Evolutionary conservation across 257 asterid genomes (phyloP), one percentile per base, ranked within the genome.

Genomic region (Forsythia suspensa): DNA sequence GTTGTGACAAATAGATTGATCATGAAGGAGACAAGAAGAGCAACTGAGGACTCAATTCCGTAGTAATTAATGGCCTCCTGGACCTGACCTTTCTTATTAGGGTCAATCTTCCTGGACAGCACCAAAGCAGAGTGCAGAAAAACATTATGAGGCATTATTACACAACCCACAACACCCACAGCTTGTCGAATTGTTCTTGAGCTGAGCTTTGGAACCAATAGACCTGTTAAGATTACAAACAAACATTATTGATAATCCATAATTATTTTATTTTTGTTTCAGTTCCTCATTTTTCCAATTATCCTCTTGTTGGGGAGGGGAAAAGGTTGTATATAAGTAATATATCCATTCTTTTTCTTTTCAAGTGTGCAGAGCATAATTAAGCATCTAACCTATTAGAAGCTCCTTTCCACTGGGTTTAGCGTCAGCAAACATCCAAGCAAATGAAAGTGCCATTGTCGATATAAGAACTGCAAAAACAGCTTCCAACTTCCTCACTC

Each of bases 141-240:
- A 16, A 96, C 98, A 75, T 96, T 96, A 87, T 96, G 99, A 78
- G 99, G 99, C 99, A 96, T 96, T 83, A 96, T 96, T 37, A 96
- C 97, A 75, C 99, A 94, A 40, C 99, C 99, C 73, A 96, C 99
- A 0, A 96, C 98, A 80, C 98, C 99, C 76, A 96, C 99, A 40
- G 99, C 99, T 81, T 96, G 99, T 65, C 93, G 89, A 75, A 96
- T 89, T 66, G 97, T 96, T 87, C 95, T 89, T 74, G 99, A 96
- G 85, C 97, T 89, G 75, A 96, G 92, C 76, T 83, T 90, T 18
- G 99, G 99, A 82, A 94, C 86, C 89, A 96, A 77, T 37, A 96
- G 94, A 77, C 99, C 97, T 92, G 89, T 81, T 61, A 63, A 78
- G 76, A 71, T 34, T 74, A 80, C 15, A 63, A 46, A 41, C 24